These are phyloP conservation scores for Wickerhamiella sergipiensis DNA, from an alignment of 805 yeast genomes.

Conservation along the genomic window DNA sequence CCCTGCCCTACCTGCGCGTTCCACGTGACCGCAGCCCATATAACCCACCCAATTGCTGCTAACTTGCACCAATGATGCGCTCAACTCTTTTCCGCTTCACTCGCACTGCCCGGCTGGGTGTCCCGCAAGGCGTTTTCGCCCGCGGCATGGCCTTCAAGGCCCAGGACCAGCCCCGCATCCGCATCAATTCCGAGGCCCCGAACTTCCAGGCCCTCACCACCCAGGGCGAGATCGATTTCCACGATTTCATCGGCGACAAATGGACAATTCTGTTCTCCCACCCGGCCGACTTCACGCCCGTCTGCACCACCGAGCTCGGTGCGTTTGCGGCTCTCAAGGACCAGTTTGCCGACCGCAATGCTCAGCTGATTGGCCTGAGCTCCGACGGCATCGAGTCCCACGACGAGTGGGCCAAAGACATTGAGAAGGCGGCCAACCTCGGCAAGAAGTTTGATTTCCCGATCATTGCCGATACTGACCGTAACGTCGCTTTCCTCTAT, in stretches of 20 bases:
- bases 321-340: conserved; percentile 83
- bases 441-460: conserved; percentile 75
- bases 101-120: neutral
- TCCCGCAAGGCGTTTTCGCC: neutral
- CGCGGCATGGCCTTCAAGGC: conserved; percentile 12
- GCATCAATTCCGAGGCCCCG: conserved; percentile 81
- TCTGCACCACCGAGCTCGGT: conserved; percentile 91
- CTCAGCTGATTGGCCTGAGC: conserved; percentile 79
- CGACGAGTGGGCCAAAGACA: conserved; percentile 79
- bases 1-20: neutral
- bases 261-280: conserved; percentile 88
- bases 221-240: conserved; percentile 72
- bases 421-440: conserved; percentile 60
- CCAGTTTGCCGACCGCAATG: conserved; percentile 73
- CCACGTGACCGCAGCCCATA: neutral
- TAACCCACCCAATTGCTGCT: neutral
- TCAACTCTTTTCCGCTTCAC: neutral
- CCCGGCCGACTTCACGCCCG: conserved; percentile 95
- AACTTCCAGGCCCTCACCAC: conserved; percentile 76
- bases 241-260: conserved; percentile 68
- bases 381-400: conserved; percentile 75
- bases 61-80: neutral
- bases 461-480: conserved; percentile 74
- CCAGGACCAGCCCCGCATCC: conserved; percentile 31
- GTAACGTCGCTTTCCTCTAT: conserved; percentile 71